These are phyloP conservation scores for Rhytidiadelphus loreus DNA, from an alignment of 225 moss, liverwort and hornwort species.

Conservation along the genomic window DNA sequence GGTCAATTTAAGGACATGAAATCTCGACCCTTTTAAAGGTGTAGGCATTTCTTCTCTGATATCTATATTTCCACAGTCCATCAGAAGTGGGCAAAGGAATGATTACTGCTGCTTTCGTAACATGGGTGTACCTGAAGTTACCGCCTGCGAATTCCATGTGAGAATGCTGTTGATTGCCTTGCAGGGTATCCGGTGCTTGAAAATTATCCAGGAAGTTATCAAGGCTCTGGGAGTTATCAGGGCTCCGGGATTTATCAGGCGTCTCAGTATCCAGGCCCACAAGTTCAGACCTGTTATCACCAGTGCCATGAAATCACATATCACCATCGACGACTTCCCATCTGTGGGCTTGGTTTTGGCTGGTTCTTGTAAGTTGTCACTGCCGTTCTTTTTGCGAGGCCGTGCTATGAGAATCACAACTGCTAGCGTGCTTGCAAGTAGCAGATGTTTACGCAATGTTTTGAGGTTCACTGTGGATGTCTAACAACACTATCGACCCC, in stretches of 20 bases:
- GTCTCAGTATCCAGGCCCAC: constrained; percentile 12
- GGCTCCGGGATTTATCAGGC: constrained; percentile 2
- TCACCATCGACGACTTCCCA: constrained; percentile 26
- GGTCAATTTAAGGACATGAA: neutral
- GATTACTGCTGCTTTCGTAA: neutral
- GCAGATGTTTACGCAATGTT: neutral
- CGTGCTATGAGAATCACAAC: neutral
- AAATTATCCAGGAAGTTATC: constrained; percentile 16
- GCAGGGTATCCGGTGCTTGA: constrained; percentile 46
- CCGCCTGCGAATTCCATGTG: neutral
- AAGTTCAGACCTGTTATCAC: constrained; percentile 16
- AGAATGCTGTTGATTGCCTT: neutral
- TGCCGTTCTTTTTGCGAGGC: neutral
- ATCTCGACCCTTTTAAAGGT: neutral
- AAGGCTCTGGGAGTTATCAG: constrained; percentile 6
- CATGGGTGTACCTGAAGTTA: neutral
- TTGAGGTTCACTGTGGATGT: neutral
- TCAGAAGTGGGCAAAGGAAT: neutral
- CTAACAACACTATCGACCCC: no score
- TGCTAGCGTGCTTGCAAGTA: neutral
- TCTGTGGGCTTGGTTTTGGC: constrained; percentile 43
- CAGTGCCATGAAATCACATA: constrained; percentile 8
- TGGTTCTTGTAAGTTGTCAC: constrained; percentile 34
- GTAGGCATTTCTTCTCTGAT: neutral
- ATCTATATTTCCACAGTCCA: neutral